These are phyloP conservation scores for Podospora pseudopauciseta DNA, from an alignment of 495 filamentous ascomycete genomes.

Conservation along the genomic window DNA sequence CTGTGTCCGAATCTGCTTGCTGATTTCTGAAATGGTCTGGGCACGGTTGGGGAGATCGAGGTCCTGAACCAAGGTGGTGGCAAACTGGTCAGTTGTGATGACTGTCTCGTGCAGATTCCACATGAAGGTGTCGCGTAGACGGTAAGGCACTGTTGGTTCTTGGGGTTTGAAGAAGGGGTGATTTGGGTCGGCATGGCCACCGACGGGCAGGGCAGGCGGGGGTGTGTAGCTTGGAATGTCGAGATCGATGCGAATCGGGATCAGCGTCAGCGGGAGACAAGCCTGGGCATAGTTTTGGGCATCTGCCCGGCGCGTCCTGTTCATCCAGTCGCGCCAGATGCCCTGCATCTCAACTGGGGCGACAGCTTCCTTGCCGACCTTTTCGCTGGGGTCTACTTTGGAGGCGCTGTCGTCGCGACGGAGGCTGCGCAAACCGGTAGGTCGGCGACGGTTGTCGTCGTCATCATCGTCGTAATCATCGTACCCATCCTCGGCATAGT, in stretches of 20 bases:
- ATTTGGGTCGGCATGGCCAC: conserved; percentile 50
- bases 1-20: conserved; percentile 89
- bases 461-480: conserved; percentile 96
- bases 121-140: conserved; percentile 88
- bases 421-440: conserved; percentile 79
- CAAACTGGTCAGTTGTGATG: conserved; percentile 93
- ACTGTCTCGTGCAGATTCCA: conserved; percentile 97
- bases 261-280: conserved; percentile 78
- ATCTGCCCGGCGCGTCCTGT: conserved; percentile 65
- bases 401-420: conserved; percentile 67
- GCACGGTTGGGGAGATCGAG: conserved; percentile 79
- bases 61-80: conserved; percentile 83
- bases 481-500: conserved; percentile 93
- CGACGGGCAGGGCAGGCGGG: conserved; percentile 64
- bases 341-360: conserved; percentile 81
- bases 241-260: conserved; percentile 94
- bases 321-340: conserved; percentile 93
- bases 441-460: conserved; percentile 64
- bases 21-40: conserved; percentile 69
- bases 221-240: conserved; percentile 81
- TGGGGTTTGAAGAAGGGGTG: conserved; percentile 71
- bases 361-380: conserved; percentile 78
- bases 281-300: conserved; percentile 79
- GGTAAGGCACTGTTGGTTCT: conserved; percentile 73
- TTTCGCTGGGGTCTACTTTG: conserved; percentile 60